These are phyloP conservation scores for Evernia prunastri DNA, from an alignment of 495 filamentous ascomycete species.

Conservation along the genomic window DNA sequence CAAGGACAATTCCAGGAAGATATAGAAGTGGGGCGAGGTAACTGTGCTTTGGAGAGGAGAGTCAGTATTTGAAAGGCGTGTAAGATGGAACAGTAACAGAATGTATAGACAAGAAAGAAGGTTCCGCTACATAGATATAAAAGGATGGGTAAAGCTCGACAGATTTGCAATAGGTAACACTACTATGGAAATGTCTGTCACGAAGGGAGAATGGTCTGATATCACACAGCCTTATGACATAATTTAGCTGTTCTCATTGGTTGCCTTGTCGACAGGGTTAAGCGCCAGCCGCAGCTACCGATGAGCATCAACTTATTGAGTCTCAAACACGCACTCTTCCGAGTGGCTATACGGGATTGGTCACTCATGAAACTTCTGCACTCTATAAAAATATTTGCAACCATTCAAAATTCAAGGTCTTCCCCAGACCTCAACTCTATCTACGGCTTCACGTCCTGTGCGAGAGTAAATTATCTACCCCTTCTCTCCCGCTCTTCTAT, in stretches of 20 bases:
- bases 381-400: too few species aligned
- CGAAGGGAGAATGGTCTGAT: slow-evolving; percentile 1
- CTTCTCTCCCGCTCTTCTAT: slow-evolving; percentile 22
- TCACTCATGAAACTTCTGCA: too few species aligned
- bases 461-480: slow-evolving; percentile 13
- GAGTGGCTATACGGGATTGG: too few species aligned
- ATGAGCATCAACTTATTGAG: not conserved
- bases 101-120: slow-evolving; percentile 14
- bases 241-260: slow-evolving; percentile 7
- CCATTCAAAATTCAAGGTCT: too few species aligned
- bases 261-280: not conserved
- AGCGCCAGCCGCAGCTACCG: slow-evolving; percentile 5
- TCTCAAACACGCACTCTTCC: not conserved
- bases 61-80: not conserved
- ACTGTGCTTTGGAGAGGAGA: not conserved
- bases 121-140: not conserved
- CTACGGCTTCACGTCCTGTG: slow-evolving; percentile 2
- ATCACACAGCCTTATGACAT: slow-evolving; percentile 15
- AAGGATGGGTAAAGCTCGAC: not conserved
- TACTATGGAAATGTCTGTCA: not conserved
- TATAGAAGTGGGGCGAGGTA: not conserved
- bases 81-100: not conserved
- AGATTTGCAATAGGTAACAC: not conserved
- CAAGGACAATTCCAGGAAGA: not conserved
- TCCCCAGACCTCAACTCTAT: too few species aligned